phyloP scores from a whole-genome alignment of 495 filamentous ascomycete genomes.

The Aspergillus funiculosus region DNA sequence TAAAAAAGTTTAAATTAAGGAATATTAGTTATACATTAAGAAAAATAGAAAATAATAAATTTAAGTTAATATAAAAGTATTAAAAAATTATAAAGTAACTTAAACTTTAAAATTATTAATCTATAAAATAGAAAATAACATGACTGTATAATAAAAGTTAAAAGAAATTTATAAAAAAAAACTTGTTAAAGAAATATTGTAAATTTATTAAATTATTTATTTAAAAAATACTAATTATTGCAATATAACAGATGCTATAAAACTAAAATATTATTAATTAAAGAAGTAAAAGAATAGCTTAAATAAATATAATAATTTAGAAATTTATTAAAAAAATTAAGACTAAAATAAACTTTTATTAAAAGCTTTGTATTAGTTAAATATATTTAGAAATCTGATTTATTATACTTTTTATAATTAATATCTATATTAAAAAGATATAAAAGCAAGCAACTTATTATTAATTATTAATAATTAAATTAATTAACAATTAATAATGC shows the following conservation, averaged over 20 bases:
- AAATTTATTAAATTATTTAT: neutral
- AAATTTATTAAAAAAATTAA: neutral
- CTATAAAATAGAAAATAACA: neutral
- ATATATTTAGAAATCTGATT: neutral
- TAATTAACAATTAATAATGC: conserved; percentile 3
- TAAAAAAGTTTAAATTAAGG: no score
- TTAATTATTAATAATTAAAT: conserved; percentile 10
- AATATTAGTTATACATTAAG: no score
- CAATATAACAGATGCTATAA: neutral
- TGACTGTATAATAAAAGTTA: neutral
- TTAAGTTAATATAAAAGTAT: no score
- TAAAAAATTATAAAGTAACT: neutral
- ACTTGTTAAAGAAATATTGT: neutral
- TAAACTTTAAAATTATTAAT: neutral
- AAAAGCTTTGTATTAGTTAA: neutral
- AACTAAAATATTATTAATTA: neutral
- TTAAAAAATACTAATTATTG: neutral
- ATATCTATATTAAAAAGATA: neutral
- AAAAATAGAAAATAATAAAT: no score
- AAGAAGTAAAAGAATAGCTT: neutral
- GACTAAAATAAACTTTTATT: neutral
- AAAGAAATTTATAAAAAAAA: neutral
- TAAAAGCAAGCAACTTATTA: conserved; percentile 8
- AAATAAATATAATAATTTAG: neutral
- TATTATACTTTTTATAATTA: conserved; percentile 5